phyloP scores from a whole-genome alignment of 176 grass and related monocot genomes.

The Ananas comosus region DNA sequence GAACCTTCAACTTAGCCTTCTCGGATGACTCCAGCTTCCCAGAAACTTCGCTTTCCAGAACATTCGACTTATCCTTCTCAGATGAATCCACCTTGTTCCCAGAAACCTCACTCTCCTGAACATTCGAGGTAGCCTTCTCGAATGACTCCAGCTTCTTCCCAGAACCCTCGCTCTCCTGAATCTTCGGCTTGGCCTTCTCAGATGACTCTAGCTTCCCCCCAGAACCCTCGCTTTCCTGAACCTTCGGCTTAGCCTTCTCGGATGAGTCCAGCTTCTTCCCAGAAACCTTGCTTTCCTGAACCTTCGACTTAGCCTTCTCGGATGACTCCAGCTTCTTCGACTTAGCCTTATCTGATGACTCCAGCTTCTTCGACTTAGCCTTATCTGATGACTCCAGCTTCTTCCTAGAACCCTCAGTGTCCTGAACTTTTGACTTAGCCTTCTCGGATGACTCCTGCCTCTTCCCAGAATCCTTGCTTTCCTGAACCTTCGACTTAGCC shows the following conservation, averaged over 20 bases:
- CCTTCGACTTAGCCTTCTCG: not conserved
- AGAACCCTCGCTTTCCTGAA: slow-evolving; percentile 16
- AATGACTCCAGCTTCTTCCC: not conserved
- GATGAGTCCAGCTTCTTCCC: not conserved
- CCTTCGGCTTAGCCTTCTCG: not conserved
- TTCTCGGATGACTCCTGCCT: no score
- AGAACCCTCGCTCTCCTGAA: not conserved
- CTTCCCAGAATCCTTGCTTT: not conserved
- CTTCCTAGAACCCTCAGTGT: no score
- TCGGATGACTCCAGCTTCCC: no score
- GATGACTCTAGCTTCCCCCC: slow-evolving; percentile 5
- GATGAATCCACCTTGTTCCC: not conserved
- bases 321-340: no score
- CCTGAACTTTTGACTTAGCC: not conserved
- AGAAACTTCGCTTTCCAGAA: not conserved
- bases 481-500: not conserved
- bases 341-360: no score
- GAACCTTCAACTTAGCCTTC: not conserved
- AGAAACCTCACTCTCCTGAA: slow-evolving; percentile 16
- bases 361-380: no score
- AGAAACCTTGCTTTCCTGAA: not conserved
- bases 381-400: no score
- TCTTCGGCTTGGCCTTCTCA: no score
- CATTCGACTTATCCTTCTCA: not conserved
- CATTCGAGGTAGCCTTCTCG: no score